Evolutionary conservation across 352 stramenopile genomes (phyloP), one percentile per base, ranked within the genome.

Genomic region (Globisporangium alternatum): DNA sequence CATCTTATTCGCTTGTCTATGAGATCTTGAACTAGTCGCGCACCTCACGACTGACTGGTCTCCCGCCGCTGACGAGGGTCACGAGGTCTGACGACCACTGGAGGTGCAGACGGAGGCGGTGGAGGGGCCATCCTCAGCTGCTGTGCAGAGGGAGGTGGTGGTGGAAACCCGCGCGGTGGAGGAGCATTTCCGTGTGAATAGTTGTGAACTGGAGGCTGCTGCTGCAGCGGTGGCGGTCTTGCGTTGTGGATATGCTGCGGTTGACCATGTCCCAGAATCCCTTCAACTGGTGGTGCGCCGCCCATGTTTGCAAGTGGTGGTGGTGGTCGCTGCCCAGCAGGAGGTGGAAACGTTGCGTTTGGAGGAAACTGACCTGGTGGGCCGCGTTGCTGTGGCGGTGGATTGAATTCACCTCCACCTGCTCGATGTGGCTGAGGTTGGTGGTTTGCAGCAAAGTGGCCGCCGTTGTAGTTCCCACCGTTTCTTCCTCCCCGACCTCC

Each of bases 31-130:
- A 15, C 35, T 41, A 22, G 13, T 12, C 30, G 52, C 30, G 12
- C 59, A 25, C 28, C 10, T 65, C 60, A 65, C 12, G 51, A 60
- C 7, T 60, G 60, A 39, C 53, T 66, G 0, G 59, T 65, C 25
- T 53, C 30, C 21, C 25, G 63, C 30, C 63, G 59, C 51, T 70
- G 64, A 2, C 65, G 59, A 43, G 65, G 65, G 58, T 70, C 65
- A 12, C 65, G 65, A 53, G 54, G 47, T 56, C 60, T 43, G 33
- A 35, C 55, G 41, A 51, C 28, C 22, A n/a, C 30, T n/a, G 47
- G 48, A 31, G 37, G 48, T 2, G 30, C 13, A 39, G 19, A 30
- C 15, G 47, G 25, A n/a, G 28, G 48, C n/a, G 62, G 31, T 6
- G 62, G 45, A 12, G 35, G 59, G n/a, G 39, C 30, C 41, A 56